phyloP scores from a whole-genome alignment of 2,329 filamentous ascomycete genomes.

The Exophiala aquamarina region DNA sequence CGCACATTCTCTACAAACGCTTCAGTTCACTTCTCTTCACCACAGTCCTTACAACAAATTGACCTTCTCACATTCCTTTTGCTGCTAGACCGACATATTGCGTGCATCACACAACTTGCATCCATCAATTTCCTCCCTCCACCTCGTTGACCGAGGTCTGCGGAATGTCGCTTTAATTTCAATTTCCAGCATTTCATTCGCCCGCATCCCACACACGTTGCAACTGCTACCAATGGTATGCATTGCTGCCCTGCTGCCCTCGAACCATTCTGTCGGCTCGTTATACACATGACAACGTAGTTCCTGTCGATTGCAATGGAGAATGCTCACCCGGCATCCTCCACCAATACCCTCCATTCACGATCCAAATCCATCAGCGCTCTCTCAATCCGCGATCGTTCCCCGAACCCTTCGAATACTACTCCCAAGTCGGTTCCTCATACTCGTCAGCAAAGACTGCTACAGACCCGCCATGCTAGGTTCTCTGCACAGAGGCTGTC shows the following conservation, averaged over 20 bases:
- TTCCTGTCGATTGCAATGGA: constrained; percentile 17
- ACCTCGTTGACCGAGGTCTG: constrained; percentile 18
- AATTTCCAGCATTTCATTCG: constrained; percentile 11
- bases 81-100: constrained; percentile 15
- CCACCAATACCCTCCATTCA: constrained; percentile 9
- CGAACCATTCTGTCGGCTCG: constrained; percentile 10
- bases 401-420: constrained; percentile 2
- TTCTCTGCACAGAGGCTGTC: constrained; percentile 26
- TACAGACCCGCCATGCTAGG: constrained; percentile 25
- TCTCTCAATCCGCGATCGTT: constrained; percentile 12
- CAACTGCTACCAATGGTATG: constrained; percentile 17
- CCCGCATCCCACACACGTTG: constrained; percentile 4
- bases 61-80: constrained; percentile 22
- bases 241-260: constrained; percentile 4
- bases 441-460: constrained; percentile 23
- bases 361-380: constrained; percentile 17
- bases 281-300: constrained; percentile 17
- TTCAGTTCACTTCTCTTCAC: not conserved
- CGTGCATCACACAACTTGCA: constrained; percentile 1
- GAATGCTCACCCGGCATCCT: constrained; percentile 18
- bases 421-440: constrained; percentile 21
- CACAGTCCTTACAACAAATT: not conserved
- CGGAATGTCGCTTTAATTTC: constrained; percentile 22
- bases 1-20: not conserved
- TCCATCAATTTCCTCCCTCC: not conserved